Base-by-base conservation (phyloP, 2,329 filamentous ascomycete genomes). In the Ascochyta fabae region DNA sequence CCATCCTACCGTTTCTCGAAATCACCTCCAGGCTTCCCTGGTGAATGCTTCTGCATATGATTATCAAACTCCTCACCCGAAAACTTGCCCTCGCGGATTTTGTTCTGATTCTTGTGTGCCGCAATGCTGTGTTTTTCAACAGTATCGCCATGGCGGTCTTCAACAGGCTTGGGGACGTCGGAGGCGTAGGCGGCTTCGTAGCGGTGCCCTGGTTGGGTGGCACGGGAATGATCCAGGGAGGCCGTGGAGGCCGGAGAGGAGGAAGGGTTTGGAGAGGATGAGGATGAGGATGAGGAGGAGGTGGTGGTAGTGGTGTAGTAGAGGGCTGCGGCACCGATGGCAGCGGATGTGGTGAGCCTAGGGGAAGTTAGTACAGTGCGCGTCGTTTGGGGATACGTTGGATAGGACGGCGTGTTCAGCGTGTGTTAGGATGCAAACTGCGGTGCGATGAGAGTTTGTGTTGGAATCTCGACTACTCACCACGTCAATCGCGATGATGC, bases 11-110 rank as follows among this genome's bases (percentile, higher is more conserved):
- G 56, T 58, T 63, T 61, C 53, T 68, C 65, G 48, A 69, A 69
- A 50, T 69, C 66, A 27, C 52, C 54, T n/a, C 45, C 60, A 23
- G 65, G 66, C 24, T 66, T 51, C 22, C 53, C 53, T 10, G 61
- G 57, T 27, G 57, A 51, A 53, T 65, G 65, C 43, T 55, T 53
- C 56, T 55, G 55, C 42, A 60, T 40, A 56, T 70, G 66, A 55
- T 70, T 70, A 35, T 68, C 67, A 51, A 70, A 70, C 47, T 68
- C 58, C 46, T 61, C 51, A 33, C 58, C 58, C 22, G 61, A 64
- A 48, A 70, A 70, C 42, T 63, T 62, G 47, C 67, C 67, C 42
- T 56, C 49, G 13, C 67, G 53, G 4, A 68, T 34, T 41, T 65
- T 66, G 6, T 56, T 48, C 56, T 70, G 50, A 27, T 70, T 70